Conservation (phyloP, 208 protist species). For the Borovskyia barvae region DNA sequence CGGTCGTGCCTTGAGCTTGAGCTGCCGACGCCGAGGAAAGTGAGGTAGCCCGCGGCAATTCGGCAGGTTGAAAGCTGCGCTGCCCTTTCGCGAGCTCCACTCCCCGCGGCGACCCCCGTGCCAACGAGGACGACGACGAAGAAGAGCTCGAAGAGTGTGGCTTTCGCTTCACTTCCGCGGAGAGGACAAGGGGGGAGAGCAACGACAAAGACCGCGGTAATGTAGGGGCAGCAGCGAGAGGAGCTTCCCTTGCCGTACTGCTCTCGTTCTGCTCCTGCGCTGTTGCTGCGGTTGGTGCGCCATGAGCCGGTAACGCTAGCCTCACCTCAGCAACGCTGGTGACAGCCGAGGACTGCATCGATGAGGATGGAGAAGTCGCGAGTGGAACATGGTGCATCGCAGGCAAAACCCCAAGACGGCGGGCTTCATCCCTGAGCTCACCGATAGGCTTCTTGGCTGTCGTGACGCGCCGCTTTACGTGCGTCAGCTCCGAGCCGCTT, state of each 20-base stretch:
- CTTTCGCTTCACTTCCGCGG: neutral
- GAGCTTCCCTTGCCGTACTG: too few species aligned
- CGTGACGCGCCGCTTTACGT: neutral
- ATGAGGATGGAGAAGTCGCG: constrained; percentile 12
- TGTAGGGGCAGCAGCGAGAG: neutral
- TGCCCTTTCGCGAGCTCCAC: too few species aligned
- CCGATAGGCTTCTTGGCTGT: constrained; percentile 10
- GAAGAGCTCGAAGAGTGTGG: neutral
- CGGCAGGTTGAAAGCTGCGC: too few species aligned
- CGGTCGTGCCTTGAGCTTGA: too few species aligned
- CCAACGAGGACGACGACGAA: neutral
- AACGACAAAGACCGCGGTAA: neutral
- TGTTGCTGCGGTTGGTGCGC: neutral
- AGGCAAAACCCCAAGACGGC: constrained; percentile 42
- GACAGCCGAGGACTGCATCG: constrained; percentile 7
- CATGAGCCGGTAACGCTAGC: neutral
- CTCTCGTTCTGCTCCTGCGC: too few species aligned
- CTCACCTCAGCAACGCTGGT: constrained; percentile 1
- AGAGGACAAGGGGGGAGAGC: neutral
- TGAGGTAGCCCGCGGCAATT: too few species aligned
- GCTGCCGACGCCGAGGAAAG: too few species aligned
- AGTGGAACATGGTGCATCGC: constrained; percentile 13
- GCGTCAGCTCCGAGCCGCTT: neutral
- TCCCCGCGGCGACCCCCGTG: neutral
- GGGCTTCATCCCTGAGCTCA: constrained; percentile 43